phyloP scores from a whole-genome alignment of 306 rosid species.

The Arachis hypogaea region DNA sequence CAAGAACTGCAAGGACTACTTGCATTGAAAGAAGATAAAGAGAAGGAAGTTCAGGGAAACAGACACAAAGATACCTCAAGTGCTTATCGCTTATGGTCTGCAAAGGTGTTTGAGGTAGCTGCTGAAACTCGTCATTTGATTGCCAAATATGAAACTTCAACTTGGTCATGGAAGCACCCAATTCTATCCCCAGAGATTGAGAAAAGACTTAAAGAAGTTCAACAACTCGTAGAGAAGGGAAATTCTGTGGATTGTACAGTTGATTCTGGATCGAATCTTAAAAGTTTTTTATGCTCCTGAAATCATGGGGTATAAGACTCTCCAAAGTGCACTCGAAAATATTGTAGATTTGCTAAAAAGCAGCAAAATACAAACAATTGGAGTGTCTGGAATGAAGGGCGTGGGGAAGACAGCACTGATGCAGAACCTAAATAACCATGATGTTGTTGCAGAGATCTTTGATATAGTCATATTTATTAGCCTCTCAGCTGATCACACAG shows the following conservation, averaged over 20 bases:
- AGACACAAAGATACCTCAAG: conserved; percentile 28
- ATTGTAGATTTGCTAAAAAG: conserved; percentile 1
- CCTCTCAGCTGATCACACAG: not conserved
- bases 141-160: not conserved
- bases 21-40: conserved; percentile 32
- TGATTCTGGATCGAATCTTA: conserved; percentile 31
- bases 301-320: conserved; percentile 36
- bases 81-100: conserved; percentile 33
- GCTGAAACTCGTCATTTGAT: not conserved
- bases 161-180: not conserved
- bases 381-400: conserved; percentile 38
- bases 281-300: conserved; percentile 32
- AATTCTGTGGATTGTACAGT: conserved; percentile 22
- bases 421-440: conserved; percentile 35
- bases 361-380: conserved; percentile 23
- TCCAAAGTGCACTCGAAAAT: conserved; percentile 14
- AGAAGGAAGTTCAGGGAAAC: conserved; percentile 23
- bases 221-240: conserved; percentile 11
- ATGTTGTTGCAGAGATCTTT: conserved; percentile 30
- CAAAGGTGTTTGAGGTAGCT: conserved; percentile 8
- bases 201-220: not conserved
- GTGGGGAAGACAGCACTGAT: conserved; percentile 38
- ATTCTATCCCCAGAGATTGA: not conserved
- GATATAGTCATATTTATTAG: conserved; percentile 34
- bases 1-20: not conserved